These are phyloP conservation scores for Helicocarpus griseus DNA, from an alignment of 2,329 filamentous ascomycete genomes.

Conservation along the genomic window DNA sequence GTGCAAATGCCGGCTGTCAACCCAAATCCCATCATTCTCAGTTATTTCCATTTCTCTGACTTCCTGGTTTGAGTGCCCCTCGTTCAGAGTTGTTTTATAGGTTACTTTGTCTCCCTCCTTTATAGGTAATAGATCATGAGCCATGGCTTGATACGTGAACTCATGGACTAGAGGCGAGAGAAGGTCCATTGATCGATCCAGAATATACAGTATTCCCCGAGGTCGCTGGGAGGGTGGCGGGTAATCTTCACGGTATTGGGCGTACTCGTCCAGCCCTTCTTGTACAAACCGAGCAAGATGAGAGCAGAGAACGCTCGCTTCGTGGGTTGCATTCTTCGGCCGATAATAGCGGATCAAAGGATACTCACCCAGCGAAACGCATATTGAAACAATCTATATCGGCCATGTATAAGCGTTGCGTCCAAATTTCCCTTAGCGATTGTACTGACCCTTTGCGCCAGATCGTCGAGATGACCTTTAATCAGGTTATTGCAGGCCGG, in stretches of 20 bases:
- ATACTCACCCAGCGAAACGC: constrained; percentile 86
- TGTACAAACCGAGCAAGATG: constrained; percentile 88
- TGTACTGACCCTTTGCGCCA: constrained; percentile 70
- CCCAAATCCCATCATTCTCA: constrained; percentile 90
- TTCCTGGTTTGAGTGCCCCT: constrained; percentile 59
- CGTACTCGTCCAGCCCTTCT: constrained; percentile 81
- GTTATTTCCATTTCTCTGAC: constrained; percentile 84
- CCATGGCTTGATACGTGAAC: constrained; percentile 98
- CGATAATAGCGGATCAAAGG: constrained; percentile 87
- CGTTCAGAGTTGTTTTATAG: constrained; percentile 70
- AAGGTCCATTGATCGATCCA: constrained; percentile 87
- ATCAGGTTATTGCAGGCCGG: constrained; percentile 80
- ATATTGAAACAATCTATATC: constrained; percentile 67
- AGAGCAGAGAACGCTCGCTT: constrained; percentile 76
- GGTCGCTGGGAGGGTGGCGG: constrained; percentile 65
- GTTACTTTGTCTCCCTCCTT: constrained; percentile 81
- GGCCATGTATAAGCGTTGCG: neutral
- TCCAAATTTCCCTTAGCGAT: neutral
- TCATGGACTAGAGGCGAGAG: constrained; percentile 83
- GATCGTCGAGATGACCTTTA: constrained; percentile 66
- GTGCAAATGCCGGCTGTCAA: constrained; percentile 84
- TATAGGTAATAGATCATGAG: constrained; percentile 81
- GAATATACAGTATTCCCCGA: constrained; percentile 72
- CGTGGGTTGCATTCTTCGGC: constrained; percentile 64
- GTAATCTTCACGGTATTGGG: constrained; percentile 73